Evolutionary conservation across 495 filamentous ascomycete species (phyloP), one percentile per base, ranked within the genome.

Genomic region (Annulohypoxylon moriforme): DNA sequence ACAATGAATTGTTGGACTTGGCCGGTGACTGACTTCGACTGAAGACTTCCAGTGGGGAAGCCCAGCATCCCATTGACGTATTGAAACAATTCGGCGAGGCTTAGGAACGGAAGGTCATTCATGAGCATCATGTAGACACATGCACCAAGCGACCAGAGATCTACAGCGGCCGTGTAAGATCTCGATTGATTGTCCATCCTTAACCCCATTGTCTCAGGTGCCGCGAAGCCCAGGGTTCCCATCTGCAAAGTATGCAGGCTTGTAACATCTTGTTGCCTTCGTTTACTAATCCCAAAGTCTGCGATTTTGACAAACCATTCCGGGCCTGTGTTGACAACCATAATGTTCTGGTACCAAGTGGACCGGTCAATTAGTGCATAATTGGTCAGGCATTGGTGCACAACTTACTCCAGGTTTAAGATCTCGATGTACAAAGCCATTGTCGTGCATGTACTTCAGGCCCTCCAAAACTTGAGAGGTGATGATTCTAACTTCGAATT

Each of bases 341-440:
- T 40, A 4, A 40, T 40, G 36, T 40, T 40, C 36, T 40, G 36
- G n/a, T n/a, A 5, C n/a, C 36, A n/a, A n/a, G 14, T n/a, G n/a
- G n/a, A 14, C 13, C 11, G 36, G 36, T 40, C 4, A 40, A 40
- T 14, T 4, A 40, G 10, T 40, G 36, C 11, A 4, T 14, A 4
- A n/a, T 4, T 40, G 36, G 36, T 14, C n/a, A 40, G 4, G 13
- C n/a, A 40, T 4, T 40, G n/a, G 36, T 14, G 36, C 11, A 40
- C 13, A 40, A n/a, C 36, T 40, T 40, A 40, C 36, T 13, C 36
- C 36, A 14, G 85, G 85, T 67, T 88, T 88, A 3, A 87, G 46
- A 68, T 87, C 85, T 13, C 85, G 67, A 60, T 88, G 85, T 9
- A 79, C 77, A 70, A 83, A 87, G 0, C 71, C 73, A 42, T 85